Evolutionary conservation across 305 asterid genomes (phyloP).

Genomic region (Fraxinus greggii): DNA sequence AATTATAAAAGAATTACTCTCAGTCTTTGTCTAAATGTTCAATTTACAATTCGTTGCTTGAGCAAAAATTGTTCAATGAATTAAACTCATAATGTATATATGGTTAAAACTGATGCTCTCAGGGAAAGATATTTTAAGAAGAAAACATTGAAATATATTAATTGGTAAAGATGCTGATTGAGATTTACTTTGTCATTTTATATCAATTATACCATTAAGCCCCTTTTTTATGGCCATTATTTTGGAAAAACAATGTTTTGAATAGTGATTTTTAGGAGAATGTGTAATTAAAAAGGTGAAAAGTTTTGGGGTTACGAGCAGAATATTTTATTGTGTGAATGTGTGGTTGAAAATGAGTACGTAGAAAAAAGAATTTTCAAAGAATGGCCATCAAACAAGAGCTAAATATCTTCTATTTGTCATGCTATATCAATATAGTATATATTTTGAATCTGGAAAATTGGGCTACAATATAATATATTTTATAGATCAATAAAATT

Average conservation of each 20-base stretch:
- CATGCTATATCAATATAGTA: background rate
- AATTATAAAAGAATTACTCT: background rate
- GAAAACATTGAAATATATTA: background rate
- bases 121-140: background rate
- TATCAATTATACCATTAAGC: background rate
- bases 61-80: background rate
- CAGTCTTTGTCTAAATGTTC: background rate
- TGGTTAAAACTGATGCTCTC: background rate
- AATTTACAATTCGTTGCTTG: background rate
- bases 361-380: no score
- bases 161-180: background rate
- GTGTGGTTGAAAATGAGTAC: no score
- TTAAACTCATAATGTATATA: background rate
- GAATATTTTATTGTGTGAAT: no score
- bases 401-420: background rate
- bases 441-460: background rate
- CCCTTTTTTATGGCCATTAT: no score
- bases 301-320: no score
- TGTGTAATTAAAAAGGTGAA: no score
- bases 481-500: background rate
- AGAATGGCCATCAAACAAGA: no score
- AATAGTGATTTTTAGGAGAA: no score
- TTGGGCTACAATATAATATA: background rate
- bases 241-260: no score
- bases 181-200: background rate